A percentile compares a stretch with the other conserved stretches of the same genome.
phyloP scores from a whole-genome alignment of 1,284 basidiomycete species.

The Fomitopsis palustris region DNA sequence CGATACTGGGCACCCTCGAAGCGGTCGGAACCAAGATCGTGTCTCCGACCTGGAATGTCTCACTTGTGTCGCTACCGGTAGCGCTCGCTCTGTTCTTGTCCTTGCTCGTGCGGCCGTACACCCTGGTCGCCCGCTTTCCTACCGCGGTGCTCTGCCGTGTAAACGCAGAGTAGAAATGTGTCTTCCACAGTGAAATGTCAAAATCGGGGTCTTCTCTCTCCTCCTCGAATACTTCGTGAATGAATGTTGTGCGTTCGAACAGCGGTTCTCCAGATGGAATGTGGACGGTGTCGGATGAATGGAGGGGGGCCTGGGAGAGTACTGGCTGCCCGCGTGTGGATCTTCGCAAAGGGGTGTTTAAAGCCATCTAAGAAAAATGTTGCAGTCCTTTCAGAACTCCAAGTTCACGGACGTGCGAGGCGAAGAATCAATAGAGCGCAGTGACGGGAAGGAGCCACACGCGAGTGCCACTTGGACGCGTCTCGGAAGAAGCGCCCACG shows the following conservation, averaged over 20 bases:
- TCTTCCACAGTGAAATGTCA: constrained; percentile 12
- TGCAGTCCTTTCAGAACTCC: too few species aligned
- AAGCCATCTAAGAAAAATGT: neutral
- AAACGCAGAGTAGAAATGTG: constrained; percentile 23
- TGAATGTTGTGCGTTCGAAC: constrained; percentile 15
- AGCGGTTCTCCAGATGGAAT: constrained; percentile 5
- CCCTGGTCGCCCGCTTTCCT: constrained; percentile 7
- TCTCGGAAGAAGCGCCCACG: too few species aligned
- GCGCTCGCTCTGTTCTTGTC: neutral
- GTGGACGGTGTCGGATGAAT: constrained; percentile 6
- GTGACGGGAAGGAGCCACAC: too few species aligned
- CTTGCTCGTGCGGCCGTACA: constrained; percentile 13
- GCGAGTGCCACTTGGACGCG: too few species aligned
- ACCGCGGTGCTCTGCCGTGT: neutral
- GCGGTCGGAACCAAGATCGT: constrained; percentile 60
- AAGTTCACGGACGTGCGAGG: too few species aligned
- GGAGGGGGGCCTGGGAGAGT: constrained; percentile 11
- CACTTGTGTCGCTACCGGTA: constrained; percentile 7
- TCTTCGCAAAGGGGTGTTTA: constrained; percentile 18
- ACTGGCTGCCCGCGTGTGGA: constrained; percentile 29
- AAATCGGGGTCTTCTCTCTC: constrained; percentile 10
- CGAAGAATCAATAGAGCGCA: too few species aligned
- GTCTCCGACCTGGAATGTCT: constrained; percentile 54
- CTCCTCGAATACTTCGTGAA: constrained; percentile 21
- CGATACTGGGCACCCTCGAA: constrained; percentile 52